Evolutionary conservation across 345 rosid genomes (phyloP).

Genomic region (Limnanthes douglasii): DNA sequence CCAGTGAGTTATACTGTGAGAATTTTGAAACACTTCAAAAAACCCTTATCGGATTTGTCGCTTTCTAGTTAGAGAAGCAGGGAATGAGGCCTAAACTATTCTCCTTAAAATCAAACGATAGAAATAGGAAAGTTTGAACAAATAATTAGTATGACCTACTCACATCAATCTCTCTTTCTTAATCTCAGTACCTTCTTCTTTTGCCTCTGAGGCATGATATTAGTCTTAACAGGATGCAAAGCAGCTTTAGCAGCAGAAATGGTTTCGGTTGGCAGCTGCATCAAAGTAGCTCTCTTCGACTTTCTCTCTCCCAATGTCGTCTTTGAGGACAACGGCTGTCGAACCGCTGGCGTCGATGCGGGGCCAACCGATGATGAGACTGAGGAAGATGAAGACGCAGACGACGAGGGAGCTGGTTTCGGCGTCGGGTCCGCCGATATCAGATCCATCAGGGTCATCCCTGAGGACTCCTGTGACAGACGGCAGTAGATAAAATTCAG

Average conservation of each 20-base stretch:
- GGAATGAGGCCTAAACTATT: no score
- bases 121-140: no score
- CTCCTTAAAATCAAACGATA: no score
- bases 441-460: slow-evolving; percentile 95
- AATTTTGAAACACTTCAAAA: no score
- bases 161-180: no score
- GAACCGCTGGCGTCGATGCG: slow-evolving; percentile 1
- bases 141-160: no score
- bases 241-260: slow-evolving; percentile 89
- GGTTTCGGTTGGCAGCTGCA: slow-evolving; percentile 94
- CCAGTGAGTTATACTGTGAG: no score
- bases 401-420: slow-evolving; percentile 22
- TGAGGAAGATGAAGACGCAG: slow-evolving; percentile 20
- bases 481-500: no score
- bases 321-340: slow-evolving; percentile 24
- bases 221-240: slow-evolving; percentile 48
- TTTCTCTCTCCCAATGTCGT: slow-evolving; percentile 62
- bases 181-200: slow-evolving; percentile 48
- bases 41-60: no score
- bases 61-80: no score
- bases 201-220: slow-evolving; percentile 61
- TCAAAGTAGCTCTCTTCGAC: slow-evolving; percentile 60
- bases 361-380: slow-evolving; percentile 9
- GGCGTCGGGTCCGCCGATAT: slow-evolving; percentile 79
- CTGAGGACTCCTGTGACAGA: slow-evolving; percentile 83